Evolutionary conservation across 2,329 filamentous ascomycete species (phyloP).

Genomic region (Aspergillus jensenii): DNA sequence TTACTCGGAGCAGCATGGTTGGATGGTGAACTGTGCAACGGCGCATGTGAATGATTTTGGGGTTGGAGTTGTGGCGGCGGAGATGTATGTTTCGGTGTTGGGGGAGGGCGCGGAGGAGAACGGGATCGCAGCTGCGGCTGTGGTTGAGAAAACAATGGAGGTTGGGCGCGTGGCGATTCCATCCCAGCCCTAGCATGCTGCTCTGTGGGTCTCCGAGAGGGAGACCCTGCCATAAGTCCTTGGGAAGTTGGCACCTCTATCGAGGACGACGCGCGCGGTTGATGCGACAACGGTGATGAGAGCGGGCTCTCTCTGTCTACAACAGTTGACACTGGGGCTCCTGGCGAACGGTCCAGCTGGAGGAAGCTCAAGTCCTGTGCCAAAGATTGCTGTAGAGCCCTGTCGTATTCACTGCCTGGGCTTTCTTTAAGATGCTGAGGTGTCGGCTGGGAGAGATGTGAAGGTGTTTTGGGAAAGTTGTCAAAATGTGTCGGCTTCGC

Average conservation of each 20-base stretch:
- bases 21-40: slow-evolving; percentile 6
- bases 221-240: slow-evolving; percentile 23
- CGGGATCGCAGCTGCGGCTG: slow-evolving; percentile 8
- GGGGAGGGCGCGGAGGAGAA: slow-evolving; percentile 31
- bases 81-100: slow-evolving; percentile 57
- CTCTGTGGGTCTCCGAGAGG: slow-evolving; percentile 18
- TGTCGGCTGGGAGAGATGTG: slow-evolving; percentile 45
- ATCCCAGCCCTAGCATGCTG: slow-evolving; percentile 11
- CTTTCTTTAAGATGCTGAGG: slow-evolving; percentile 33
- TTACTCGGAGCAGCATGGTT: slow-evolving; percentile 8
- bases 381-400: slow-evolving; percentile 41
- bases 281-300: slow-evolving; percentile 21
- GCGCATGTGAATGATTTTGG: slow-evolving; percentile 10
- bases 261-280: slow-evolving; percentile 28
- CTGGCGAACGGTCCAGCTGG: slow-evolving; percentile 33
- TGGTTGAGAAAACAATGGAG: slow-evolving; percentile 8
- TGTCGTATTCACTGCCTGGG: slow-evolving; percentile 42
- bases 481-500: slow-evolving; percentile 55
- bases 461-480: slow-evolving; percentile 48
- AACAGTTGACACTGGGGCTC: slow-evolving; percentile 15
- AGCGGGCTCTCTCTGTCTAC: slow-evolving; percentile 14
- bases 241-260: slow-evolving; percentile 35
- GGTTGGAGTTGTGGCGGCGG: slow-evolving; percentile 34
- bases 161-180: slow-evolving; percentile 13
- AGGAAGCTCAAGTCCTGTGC: slow-evolving; percentile 43